These are phyloP conservation scores for Parachlorella kessleri DNA, from an alignment of 139 green algal genomes.

Conservation along the genomic window DNA sequence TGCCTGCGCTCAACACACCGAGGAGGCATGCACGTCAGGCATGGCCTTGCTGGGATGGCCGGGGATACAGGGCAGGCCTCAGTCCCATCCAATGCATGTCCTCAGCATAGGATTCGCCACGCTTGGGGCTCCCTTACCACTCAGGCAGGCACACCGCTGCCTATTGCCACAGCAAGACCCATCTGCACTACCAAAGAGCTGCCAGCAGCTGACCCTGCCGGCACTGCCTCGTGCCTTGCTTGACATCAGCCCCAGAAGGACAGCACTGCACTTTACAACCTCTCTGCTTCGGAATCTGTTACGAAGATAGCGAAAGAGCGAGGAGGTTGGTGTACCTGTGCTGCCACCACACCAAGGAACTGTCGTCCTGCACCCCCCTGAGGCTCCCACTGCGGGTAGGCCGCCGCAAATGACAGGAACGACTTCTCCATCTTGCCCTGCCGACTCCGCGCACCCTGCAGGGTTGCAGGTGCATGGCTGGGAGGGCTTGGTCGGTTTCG, in stretches of 20 bases:
- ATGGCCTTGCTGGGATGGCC: too few species aligned
- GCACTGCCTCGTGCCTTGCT: background rate
- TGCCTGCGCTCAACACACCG: too few species aligned
- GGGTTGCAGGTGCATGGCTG: background rate
- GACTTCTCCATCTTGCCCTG: slow-evolving; percentile 97
- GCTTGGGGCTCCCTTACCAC: too few species aligned
- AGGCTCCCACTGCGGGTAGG: slow-evolving; percentile 84
- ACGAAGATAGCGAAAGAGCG: background rate
- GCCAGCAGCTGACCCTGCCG: background rate
- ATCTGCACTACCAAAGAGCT: background rate
- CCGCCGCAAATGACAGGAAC: slow-evolving; percentile 87
- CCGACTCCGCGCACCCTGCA: slow-evolving; percentile 42
- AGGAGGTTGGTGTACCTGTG: background rate
- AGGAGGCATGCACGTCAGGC: too few species aligned
- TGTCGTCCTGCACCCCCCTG: background rate
- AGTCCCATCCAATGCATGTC: too few species aligned
- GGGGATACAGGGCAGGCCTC: too few species aligned
- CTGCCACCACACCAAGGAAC: slow-evolving; percentile 1
- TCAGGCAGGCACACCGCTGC: background rate
- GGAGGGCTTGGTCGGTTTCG: too few species aligned
- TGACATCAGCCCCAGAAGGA: background rate
- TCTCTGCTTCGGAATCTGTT: slow-evolving; percentile 10
- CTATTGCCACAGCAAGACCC: background rate
- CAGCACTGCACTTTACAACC: slow-evolving; percentile 2
- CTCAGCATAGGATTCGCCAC: too few species aligned